Evolutionary conservation across 176 grass and related monocot species (phyloP), one percentile per base, ranked within the genome.

Genomic region (Zea luxurians): DNA sequence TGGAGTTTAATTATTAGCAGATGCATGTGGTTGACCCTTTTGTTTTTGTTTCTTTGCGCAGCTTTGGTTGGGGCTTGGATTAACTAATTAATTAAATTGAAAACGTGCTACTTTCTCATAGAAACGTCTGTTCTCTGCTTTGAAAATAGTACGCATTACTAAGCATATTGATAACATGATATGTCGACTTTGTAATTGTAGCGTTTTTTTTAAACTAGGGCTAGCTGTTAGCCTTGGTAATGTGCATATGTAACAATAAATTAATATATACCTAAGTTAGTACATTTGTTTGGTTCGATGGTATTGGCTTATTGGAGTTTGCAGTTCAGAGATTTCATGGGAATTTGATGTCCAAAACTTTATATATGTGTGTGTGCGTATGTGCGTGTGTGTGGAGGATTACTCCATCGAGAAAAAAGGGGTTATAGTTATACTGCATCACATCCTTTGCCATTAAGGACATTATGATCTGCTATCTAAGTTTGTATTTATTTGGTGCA

Each of bases 371-470:
- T 27, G 27, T 27, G 27, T 27, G 27, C 27, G 27, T 27, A 27
- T 27, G 27, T 27, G 27, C 27, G 27, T 27, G 27, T 27, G 27
- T 27, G 27, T 27, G 27, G 27, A 27, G 4, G 7, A 53, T 57
- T 48, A 0, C 38, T 48, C 10, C 55, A 27, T 73, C 34, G 13
- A 21, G 6, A 21, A 2, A 43, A 27, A 55, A 11, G 12, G 8
- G 43, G 38, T 35, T 63, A 5, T 78, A 63, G 27, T 54, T 3
- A 4, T 44, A 62, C 27, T 27, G 21, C 15, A 57, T 16, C 37
- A 47, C 65, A 71, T 65, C 45, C 21, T 55, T 43, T 78, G 57
- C 4, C 72, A 59, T 77, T 81, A 81, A 44, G 65, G 66, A 2
- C 21, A 15, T 54, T 64, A 10, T n/a, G 71, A 48, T 36, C 57